Conservation (phyloP, 371 early-diverging fungal genomes). For the Apophysomyces sp. region DNA sequence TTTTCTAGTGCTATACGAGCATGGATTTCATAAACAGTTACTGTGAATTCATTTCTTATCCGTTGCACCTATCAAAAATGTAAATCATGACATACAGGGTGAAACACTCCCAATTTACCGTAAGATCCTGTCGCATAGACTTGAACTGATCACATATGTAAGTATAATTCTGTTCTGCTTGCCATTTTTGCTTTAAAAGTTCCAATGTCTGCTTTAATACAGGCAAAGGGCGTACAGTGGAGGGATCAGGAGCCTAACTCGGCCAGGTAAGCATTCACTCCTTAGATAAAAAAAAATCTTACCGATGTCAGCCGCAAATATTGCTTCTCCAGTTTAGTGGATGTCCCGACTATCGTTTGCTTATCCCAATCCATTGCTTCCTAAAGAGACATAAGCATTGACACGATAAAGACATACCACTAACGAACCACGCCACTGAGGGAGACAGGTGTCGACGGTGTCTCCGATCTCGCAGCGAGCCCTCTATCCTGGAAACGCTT, state of each 20-base stretch:
- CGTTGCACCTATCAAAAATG: constrained; percentile 72
- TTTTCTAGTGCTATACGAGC: constrained; percentile 95
- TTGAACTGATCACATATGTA: constrained; percentile 97
- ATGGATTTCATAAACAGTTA: constrained; percentile 91
- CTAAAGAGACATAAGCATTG: constrained; percentile 10
- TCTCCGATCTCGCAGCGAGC: constrained; percentile 5
- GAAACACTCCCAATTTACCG: constrained; percentile 54
- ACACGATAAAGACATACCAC: neutral
- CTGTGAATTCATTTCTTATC: constrained; percentile 90
- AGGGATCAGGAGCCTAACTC: constrained; percentile 84
- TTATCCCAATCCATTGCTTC: constrained; percentile 81
- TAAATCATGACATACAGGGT: neutral
- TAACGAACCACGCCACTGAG: constrained; percentile 8
- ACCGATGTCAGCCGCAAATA: constrained; percentile 90
- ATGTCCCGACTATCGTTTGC: constrained; percentile 88
- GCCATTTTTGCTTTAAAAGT: constrained; percentile 77
- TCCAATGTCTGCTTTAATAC: constrained; percentile 76
- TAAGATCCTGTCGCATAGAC: constrained; percentile 93
- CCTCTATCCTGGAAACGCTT: constrained; percentile 50
- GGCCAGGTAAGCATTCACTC: neutral
- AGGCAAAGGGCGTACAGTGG: constrained; percentile 83
- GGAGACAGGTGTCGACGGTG: constrained; percentile 4
- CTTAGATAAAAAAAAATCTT: constrained; percentile 34
- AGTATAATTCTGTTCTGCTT: constrained; percentile 75
- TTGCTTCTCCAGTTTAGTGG: constrained; percentile 78